Evolutionary conservation across 495 filamentous ascomycete species (phyloP).

Genomic region (Xylaria bambusicola): DNA sequence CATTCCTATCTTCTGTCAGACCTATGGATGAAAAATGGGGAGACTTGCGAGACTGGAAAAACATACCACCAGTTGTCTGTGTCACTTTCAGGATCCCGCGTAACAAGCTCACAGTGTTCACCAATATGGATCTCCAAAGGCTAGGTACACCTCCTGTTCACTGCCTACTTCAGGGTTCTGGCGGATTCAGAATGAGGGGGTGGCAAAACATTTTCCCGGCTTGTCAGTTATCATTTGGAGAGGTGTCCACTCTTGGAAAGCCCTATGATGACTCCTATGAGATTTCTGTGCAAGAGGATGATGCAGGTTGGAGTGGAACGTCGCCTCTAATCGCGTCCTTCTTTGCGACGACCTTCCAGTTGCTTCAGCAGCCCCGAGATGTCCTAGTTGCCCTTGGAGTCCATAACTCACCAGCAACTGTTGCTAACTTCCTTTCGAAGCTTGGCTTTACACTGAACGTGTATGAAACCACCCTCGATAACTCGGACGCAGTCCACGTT

Average conservation of each 20-base stretch:
- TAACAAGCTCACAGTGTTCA: constrained; percentile 1
- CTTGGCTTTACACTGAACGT: constrained; percentile 1
- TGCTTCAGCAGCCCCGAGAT: constrained; percentile 16
- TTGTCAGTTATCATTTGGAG: constrained; percentile 33
- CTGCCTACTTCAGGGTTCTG: constrained; percentile 17
- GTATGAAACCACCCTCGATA: constrained; percentile 26
- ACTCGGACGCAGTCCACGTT: constrained; percentile 35
- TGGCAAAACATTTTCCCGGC: constrained; percentile 29
- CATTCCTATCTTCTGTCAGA: too few relatives aligned
- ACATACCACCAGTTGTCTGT: constrained; percentile 37
- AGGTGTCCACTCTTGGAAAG: constrained; percentile 22
- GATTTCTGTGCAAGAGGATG: constrained; percentile 27
- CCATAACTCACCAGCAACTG: neutral
- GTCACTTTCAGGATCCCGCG: constrained; percentile 41
- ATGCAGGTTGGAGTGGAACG: constrained; percentile 25
- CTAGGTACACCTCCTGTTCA: constrained; percentile 18
- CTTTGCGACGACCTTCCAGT: constrained; percentile 24
- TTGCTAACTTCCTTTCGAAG: neutral
- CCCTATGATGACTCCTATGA: constrained; percentile 24
- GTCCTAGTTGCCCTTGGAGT: neutral
- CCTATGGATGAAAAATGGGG: constrained; percentile 5
- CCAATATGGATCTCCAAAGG: neutral
- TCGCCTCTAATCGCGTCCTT: constrained; percentile 27
- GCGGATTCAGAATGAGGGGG: too few relatives aligned
- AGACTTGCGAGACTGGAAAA: constrained; percentile 33